A percentile compares a stretch with the other conserved stretches of the same genome.
Conservation (phyloP, 2,329 filamentous ascomycete species). For the Parasarocladium wereldwijsianum region DNA sequence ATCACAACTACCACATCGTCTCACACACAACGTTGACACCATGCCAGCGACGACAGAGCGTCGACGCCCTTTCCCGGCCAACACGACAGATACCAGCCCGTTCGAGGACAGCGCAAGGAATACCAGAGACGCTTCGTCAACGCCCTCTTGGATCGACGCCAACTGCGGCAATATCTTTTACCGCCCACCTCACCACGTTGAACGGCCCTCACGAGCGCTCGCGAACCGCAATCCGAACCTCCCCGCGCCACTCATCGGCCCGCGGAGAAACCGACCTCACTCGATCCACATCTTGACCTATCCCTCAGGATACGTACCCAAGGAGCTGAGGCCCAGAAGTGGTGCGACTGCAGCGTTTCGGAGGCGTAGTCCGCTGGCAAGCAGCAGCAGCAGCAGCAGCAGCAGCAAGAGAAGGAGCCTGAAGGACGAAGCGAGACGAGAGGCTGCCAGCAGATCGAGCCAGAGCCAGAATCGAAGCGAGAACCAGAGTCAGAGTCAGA, state of each 20-base stretch:
- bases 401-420: slow-evolving; percentile 2
- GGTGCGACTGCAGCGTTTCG: slow-evolving; percentile 5
- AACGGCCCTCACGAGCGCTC: slow-evolving; percentile 4
- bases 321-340: slow-evolving; percentile 25
- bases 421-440: slow-evolving; percentile 1
- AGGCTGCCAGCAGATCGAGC: neutral
- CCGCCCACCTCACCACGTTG: slow-evolving; percentile 9
- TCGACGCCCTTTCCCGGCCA: too few species aligned
- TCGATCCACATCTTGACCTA: slow-evolving; percentile 27
- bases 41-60: slow-evolving; percentile 3
- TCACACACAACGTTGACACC: slow-evolving; percentile 3
- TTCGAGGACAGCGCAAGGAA: too few species aligned
- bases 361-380: neutral
- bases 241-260: slow-evolving; percentile 23
- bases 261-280: slow-evolving; percentile 23
- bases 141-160: slow-evolving; percentile 10
- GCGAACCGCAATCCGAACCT: slow-evolving; percentile 10
- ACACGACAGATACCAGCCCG: too few species aligned
- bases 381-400: neutral
- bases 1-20: neutral
- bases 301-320: slow-evolving; percentile 27
- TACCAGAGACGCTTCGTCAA: too few species aligned
- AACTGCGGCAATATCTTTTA: slow-evolving; percentile 15
- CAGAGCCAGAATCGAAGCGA: too few species aligned
- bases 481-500: neutral